phyloP scores from a whole-genome alignment of 148 eudicot genomes.

The Arbutus unedo region DNA sequence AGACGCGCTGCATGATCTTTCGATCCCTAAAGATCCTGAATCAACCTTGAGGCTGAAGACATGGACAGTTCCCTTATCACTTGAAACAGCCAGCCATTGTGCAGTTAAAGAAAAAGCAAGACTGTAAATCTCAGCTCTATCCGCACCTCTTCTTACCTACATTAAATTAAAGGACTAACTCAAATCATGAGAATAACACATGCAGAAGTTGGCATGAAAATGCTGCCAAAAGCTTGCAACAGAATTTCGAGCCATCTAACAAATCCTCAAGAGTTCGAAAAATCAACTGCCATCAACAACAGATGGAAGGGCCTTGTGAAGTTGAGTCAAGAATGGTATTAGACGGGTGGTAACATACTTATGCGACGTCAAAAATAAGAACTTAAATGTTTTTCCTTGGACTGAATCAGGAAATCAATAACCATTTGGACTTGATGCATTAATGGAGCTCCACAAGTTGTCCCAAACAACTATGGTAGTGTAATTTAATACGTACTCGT shows the following conservation, averaged over 20 bases:
- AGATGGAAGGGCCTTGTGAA: neutral
- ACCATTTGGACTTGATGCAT: neutral
- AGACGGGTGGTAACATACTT: neutral
- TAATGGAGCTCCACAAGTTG: neutral
- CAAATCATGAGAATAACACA: neutral
- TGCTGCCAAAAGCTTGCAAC: neutral
- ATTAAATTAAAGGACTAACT: constrained; percentile 1
- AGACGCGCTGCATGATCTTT: constrained; percentile 28
- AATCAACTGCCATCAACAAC: neutral
- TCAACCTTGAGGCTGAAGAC: constrained; percentile 67
- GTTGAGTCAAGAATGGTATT: neutral
- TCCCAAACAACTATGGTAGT: neutral
- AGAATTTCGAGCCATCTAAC: neutral
- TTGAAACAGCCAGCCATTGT: constrained; percentile 70
- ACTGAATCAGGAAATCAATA: neutral
- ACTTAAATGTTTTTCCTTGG: neutral
- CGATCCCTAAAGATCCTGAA: constrained; percentile 39
- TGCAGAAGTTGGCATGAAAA: neutral
- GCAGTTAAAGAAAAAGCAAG: constrained; percentile 66
- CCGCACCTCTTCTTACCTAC: constrained; percentile 76
- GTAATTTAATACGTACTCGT: neutral
- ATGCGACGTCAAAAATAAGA: neutral
- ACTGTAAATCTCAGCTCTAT: constrained; percentile 65
- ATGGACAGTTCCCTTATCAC: constrained; percentile 73
- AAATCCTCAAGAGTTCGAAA: neutral